phyloP scores from a whole-genome alignment of 305 asterid species.

The Rubia tinctorum region DNA sequence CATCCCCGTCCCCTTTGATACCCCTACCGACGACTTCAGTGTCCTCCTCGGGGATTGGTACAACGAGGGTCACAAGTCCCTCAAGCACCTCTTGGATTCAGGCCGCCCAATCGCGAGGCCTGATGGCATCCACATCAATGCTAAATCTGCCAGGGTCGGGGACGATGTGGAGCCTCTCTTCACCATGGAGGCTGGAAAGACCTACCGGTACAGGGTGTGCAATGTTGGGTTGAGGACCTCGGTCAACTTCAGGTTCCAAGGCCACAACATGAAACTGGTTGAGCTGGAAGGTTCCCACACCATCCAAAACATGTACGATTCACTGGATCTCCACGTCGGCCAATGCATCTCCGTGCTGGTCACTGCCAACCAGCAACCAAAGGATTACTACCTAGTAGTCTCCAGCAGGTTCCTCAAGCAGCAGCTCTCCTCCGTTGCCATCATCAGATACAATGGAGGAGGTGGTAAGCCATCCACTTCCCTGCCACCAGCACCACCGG shows the following conservation, averaged over 20 bases:
- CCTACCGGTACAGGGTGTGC: conserved; percentile 72
- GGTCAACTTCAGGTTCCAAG: conserved; percentile 69
- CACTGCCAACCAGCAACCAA: conserved; percentile 51
- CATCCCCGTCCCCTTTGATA: conserved; percentile 69
- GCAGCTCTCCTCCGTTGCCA: conserved; percentile 36
- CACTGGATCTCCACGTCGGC: conserved; percentile 74
- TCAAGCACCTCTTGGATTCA: conserved; percentile 43
- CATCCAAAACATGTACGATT: conserved; percentile 61
- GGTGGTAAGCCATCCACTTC: conserved; percentile 41
- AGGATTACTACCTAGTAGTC: conserved; percentile 65
- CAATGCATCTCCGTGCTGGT: conserved; percentile 74
- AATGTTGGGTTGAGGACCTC: conserved; percentile 64
- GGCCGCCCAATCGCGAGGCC: conserved; percentile 66
- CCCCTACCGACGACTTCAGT: conserved; percentile 48
- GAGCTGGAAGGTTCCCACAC: conserved; percentile 90
- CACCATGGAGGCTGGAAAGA: conserved; percentile 60
- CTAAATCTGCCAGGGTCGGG: conserved; percentile 48
- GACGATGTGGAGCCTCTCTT: conserved; percentile 41
- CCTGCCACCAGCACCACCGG: conserved; percentile 66
- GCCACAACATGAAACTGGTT: conserved; percentile 61
- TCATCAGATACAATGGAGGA: conserved; percentile 39
- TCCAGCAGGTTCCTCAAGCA: conserved; percentile 62
- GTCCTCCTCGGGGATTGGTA: conserved; percentile 72
- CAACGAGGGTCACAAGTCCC: conserved; percentile 67
- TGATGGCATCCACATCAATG: conserved; percentile 75